Evolutionary conservation across 441 rosid genomes (phyloP), one percentile per base, ranked within the genome.

Genomic region (Dalechampia spathulata): DNA sequence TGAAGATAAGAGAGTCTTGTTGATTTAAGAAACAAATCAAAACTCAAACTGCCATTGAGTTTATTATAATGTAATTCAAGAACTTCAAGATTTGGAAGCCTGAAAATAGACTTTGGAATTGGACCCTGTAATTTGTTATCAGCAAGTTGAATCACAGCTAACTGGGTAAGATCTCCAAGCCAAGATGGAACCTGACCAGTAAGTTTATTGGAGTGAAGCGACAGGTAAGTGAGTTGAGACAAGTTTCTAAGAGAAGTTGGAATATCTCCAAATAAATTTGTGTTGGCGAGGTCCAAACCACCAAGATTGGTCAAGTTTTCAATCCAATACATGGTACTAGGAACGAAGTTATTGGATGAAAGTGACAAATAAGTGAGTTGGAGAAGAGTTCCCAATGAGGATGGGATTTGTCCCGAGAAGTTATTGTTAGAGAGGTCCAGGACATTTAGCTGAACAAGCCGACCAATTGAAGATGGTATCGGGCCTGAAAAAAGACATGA

Each of bases 61-160:
- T 53, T 49, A 54, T 64, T 69, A 16, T 0, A 26, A 1, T 8
- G 2, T 7, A 56, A 36, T 3, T 28, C 5, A 12, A 63, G 34
- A 1, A 0, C 0, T 3, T 55, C 5, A 19, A 79, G 78, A 50
- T 58, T 75, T 23, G 78, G 83, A 16, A 82, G 72, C 3, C 14
- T 5, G 7, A 21, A 52, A 32, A 54, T 19, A 37, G 67, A 65
- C 17, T 9, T 42, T 2, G 96, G 87, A 59, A 86, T 77, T 0
- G 66, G 59, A 28, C 94, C 94, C 19, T 57, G 59, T 39, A 87
- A 64, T 14, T 50, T 43, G 50, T 85, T 83, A 51, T 38, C 60
- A 60, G 51, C 66, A 49, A 87, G 80, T 28, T 58, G 72, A 50
- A 87, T 73, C 17, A 40, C 5, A 17, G 40, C 61, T 55, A 83